Base-by-base conservation (phyloP, 2,329 filamentous ascomycete genomes). In the Ceratocystis colombiana region DNA sequence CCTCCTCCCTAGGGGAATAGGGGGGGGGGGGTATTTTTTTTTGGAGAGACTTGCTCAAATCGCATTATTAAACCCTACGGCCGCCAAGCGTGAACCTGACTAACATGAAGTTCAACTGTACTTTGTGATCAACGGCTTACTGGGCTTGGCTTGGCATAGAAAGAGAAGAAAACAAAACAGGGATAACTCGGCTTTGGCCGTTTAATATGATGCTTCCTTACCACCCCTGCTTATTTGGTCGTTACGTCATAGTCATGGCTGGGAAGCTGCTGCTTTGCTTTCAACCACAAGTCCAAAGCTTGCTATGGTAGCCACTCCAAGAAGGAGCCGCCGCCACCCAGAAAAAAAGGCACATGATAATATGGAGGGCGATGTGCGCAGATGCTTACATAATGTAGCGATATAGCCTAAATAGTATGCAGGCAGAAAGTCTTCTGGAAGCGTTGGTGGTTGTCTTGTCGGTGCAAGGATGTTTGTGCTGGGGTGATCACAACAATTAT, bases 131-230 rank as follows among this genome's bases (percentile, higher is more conserved):
- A 33, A 59, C 53, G 12, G n/a, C 12, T 12, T 12, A 25, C 28
- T 59, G 25, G 53, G 25, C 53, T 59, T 59, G 53, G 53, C 53
- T 30, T 10, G 4, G 17, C 28, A 17, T 5, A n/a, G 3, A 17
- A 59, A 59, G n/a, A 59, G 2, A 59, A 33, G 53, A 30, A 30
- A 17, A 33, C 25, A 12, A 33, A 59, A 59, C 53, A 59, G 53
- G 53, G 53, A 33, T 59, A 10, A 59, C 28, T 59, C 53, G 53
- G 53, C 28, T 37, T 59, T 59, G 53, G 25, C 53, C 53, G 53
- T 30, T 10, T 33, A 59, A 30, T 59, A 12, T 17, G 28, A 33
- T 59, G 28, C 53, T n/a, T 30, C 28, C n/a, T 8, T 33, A n/a
- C 15, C 28, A 20, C 28, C 28, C 53, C 53, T 30, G 28, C 25